phyloP scores from a whole-genome alignment of 2,329 filamentous ascomycete species.

The Neophaeococcomyces mojaviensis region DNA sequence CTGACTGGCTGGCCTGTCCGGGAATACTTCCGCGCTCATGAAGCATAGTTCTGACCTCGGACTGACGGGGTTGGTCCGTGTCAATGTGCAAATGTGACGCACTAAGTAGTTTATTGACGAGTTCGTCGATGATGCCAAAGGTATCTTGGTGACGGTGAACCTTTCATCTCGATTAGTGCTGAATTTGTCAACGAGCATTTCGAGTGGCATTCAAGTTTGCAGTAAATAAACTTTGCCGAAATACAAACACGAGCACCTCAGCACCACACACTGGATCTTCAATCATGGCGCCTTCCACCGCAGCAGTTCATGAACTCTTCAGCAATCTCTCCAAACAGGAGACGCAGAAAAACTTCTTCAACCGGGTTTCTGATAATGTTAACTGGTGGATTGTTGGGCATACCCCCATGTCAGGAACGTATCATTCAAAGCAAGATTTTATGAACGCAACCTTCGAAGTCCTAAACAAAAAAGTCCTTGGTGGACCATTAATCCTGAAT shows the following conservation, averaged over 20 bases:
- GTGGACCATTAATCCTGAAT: conserved; percentile 5
- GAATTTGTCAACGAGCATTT: too few relatives aligned
- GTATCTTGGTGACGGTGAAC: too few relatives aligned
- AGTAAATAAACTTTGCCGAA: too few relatives aligned
- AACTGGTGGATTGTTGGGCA: conserved; percentile 12
- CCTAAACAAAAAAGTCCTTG: conserved; percentile 9
- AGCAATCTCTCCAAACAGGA: conserved; percentile 7
- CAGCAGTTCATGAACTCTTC: conserved; percentile 9
- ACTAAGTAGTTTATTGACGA: too few relatives aligned
- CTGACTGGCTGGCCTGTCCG: neutral
- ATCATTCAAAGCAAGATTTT: conserved; percentile 11
- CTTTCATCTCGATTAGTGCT: too few relatives aligned
- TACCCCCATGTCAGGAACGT: conserved; percentile 11
- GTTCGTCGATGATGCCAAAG: too few relatives aligned
- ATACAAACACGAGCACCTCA: too few relatives aligned
- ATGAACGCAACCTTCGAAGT: conserved; percentile 10
- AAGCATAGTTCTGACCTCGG: neutral
- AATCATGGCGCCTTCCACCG: conserved; percentile 1
- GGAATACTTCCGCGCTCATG: neutral
- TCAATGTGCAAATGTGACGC: neutral
- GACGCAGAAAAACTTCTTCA: conserved; percentile 9
- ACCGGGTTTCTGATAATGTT: conserved; percentile 7
- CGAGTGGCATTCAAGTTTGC: too few relatives aligned
- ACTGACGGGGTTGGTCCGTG: too few relatives aligned
- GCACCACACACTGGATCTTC: too few relatives aligned